A percentile compares a stretch with the other conserved stretches of the same genome.
Conservation (phyloP, 2,329 filamentous ascomycete genomes). For the Leptodontidium sp. region DNA sequence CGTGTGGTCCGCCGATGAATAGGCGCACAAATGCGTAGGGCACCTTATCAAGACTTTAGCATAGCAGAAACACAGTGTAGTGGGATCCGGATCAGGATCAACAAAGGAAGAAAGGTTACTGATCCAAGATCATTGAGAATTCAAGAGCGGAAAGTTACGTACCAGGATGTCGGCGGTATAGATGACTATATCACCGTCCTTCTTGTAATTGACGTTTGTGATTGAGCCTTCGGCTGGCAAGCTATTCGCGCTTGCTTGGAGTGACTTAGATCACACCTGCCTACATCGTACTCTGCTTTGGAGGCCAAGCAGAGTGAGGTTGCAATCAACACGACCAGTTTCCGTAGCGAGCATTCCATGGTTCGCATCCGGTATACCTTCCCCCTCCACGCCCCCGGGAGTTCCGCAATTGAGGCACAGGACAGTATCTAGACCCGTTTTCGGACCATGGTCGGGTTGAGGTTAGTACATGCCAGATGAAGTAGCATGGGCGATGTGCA, state of each 20-base stretch:
- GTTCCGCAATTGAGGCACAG: slow-evolving; percentile 8
- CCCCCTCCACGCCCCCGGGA: not conserved
- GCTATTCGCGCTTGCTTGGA: slow-evolving; percentile 19
- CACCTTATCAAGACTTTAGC: slow-evolving; percentile 7
- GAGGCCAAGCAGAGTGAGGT: too few relatives aligned
- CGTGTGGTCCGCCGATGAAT: slow-evolving; percentile 11
- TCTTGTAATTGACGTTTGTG: slow-evolving; percentile 13
- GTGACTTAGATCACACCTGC: slow-evolving; percentile 34
- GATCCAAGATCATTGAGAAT: slow-evolving; percentile 1
- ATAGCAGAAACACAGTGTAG: not conserved
- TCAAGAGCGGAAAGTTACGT: not conserved
- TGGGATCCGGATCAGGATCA: not conserved
- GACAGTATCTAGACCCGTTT: not conserved
- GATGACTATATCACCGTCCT: slow-evolving; percentile 1
- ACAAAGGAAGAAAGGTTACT: slow-evolving; percentile 4
- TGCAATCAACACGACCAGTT: too few relatives aligned
- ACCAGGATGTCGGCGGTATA: slow-evolving; percentile 23
- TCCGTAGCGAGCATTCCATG: too few relatives aligned
- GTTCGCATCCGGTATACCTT: not conserved
- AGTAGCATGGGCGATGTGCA: not conserved
- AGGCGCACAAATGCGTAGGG: slow-evolving; percentile 15
- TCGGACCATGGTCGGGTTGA: not conserved
- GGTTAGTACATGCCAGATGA: not conserved
- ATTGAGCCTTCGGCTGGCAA: slow-evolving; percentile 13
- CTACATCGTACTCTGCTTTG: slow-evolving; percentile 32